Evolutionary conservation across 768 basidiomycete species (phyloP), one percentile per base, ranked within the genome.

Genomic region (Pleurotus tuoliensis): DNA sequence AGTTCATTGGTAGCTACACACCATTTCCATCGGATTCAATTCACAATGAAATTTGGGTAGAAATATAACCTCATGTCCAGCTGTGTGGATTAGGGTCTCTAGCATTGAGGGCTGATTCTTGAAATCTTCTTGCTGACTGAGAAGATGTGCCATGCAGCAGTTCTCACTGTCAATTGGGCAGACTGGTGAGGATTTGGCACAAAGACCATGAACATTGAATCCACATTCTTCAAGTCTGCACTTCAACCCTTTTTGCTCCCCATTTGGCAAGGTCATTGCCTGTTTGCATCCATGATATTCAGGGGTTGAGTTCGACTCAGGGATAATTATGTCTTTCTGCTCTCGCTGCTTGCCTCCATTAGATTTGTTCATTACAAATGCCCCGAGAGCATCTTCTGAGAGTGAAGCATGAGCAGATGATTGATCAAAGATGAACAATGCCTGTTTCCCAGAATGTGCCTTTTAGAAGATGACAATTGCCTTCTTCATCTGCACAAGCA

Each of bases 401-500:
- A 68, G 61, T 1, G 71, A 64, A 1, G 56, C 63, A 47, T 78
- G 76, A 25, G 73, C 74, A 1, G 76, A 76, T 7, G 75, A 76
- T 46, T 76, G 70, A 62, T 78, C 72, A 60, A 74, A 78, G 22
- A 78, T 62, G 39, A 77, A 76, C 0, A 76, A 56, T 0, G 61
- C 63, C 8, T 65, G 58, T 4, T 63, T 64, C 3, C 64, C 61
- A 2, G 73, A 73, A 62, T 73, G 67, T 5, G 64, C 63, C n/a
- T 55, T 52, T 37, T 78, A 70, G 61, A 76, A 75, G 15, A 76
- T 66, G 0, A 55, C 1, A 24, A 78, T 70, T 13, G 70, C 69
- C 18, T 66, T 47, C 16, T 62, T 61, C 34, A 74, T 61, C 48
- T 78, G 76, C 5, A 41, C 58, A 20, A 74, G 43, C 0, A 76